Percentiles rank a stretch among this genome's conserved stretches.
Evolutionary conservation across 2,329 filamentous ascomycete genomes (phyloP).

Genomic region (Colletotrichum sansevieriae): DNA sequence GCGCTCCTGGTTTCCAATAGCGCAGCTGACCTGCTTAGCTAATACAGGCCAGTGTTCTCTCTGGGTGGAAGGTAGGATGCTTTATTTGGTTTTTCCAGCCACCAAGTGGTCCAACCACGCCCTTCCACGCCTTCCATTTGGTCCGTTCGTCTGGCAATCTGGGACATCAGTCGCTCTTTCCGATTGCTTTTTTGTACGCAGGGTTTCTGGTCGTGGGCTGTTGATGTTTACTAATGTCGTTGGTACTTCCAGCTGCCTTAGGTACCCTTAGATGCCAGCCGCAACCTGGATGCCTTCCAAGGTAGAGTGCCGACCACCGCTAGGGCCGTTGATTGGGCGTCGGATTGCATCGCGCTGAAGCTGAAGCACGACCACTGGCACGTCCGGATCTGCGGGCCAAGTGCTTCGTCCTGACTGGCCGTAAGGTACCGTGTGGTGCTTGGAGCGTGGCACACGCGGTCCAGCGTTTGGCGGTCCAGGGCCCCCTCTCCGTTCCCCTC

Average conservation of each 20-base stretch:
- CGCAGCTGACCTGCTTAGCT: constrained; percentile 19
- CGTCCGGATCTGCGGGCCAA: constrained; percentile 31
- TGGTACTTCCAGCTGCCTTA: too few species aligned
- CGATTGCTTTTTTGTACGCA: too few species aligned
- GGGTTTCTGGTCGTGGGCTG: too few species aligned
- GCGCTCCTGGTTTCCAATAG: constrained; percentile 12
- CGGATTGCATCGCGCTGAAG: constrained; percentile 15
- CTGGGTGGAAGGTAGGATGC: neutral
- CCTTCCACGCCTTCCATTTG: neutral
- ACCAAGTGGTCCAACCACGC: neutral
- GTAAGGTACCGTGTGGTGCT: constrained; percentile 6
- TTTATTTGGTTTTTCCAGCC: neutral
- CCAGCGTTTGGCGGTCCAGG: neutral
- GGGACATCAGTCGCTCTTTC: too few species aligned
- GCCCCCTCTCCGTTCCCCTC: constrained; percentile 2
- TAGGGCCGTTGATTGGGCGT: constrained; percentile 34
- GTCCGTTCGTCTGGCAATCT: too few species aligned
- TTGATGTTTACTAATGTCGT: too few species aligned
- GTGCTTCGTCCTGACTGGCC: constrained; percentile 34
- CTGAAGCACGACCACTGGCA: constrained; percentile 35
- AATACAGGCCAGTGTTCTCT: neutral
- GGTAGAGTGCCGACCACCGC: constrained; percentile 28
- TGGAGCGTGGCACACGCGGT: neutral
- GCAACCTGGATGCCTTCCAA: neutral
- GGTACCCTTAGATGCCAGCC: too few species aligned